A percentile compares a stretch with the other conserved stretches of the same genome.
These are phyloP conservation scores for Chaetomium globosum DNA, from an alignment of 2,329 filamentous ascomycete species.

Conservation along the genomic window DNA sequence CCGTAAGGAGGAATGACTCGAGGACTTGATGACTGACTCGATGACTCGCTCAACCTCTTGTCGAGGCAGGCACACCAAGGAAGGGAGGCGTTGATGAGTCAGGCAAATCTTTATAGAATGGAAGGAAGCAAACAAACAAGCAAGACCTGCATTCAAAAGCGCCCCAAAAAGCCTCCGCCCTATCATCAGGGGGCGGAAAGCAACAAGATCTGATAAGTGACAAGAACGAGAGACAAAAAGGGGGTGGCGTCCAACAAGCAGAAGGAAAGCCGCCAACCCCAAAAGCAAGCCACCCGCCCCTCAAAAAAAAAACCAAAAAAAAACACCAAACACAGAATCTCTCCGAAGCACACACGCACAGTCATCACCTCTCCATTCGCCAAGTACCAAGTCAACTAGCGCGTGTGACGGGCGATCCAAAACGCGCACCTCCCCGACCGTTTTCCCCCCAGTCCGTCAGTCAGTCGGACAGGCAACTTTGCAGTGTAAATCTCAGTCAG, in stretches of 20 bases:
- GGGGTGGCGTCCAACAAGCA: slow-evolving; percentile 8
- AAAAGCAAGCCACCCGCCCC: background rate
- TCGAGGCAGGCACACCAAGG: background rate
- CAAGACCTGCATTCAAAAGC: background rate
- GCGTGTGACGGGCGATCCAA: background rate
- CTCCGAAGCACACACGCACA: background rate
- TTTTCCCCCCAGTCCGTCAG: background rate
- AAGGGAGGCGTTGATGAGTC: background rate
- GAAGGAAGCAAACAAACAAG: background rate
- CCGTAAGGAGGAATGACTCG: background rate
- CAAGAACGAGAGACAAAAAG: background rate
- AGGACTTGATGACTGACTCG: background rate
- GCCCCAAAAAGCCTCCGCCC: background rate
- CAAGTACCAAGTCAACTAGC: background rate
- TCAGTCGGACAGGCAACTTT: no score
- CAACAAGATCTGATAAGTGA: slow-evolving; percentile 4
- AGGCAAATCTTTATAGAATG: background rate
- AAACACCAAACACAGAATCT: background rate
- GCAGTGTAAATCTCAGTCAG: background rate
- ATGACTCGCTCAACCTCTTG: background rate
- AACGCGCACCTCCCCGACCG: background rate
- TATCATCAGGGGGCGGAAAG: background rate
- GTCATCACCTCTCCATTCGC: background rate
- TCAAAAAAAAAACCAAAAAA: background rate
- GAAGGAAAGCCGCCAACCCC: background rate